These are phyloP conservation scores for Pinus tabuliformis DNA, from an alignment of 75 land plant genomes.

Conservation along the genomic window DNA sequence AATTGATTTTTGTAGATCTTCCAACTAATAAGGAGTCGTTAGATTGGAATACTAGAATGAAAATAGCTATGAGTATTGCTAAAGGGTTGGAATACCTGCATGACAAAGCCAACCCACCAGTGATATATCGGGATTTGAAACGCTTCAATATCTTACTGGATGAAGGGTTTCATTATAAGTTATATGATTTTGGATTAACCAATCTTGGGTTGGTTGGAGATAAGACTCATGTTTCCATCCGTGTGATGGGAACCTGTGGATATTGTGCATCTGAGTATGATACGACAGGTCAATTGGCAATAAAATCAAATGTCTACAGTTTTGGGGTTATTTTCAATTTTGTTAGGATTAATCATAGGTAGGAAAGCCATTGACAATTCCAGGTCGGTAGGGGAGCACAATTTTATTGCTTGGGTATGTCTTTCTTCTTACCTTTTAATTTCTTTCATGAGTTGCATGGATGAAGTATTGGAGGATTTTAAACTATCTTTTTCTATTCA, in stretches of 20 bases:
- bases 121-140: slow-evolving; percentile 44
- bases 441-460: background rate
- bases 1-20: slow-evolving; percentile 27
- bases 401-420: slow-evolving; percentile 47
- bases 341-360: slow-evolving; percentile 44
- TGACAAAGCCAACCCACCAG: slow-evolving; percentile 54
- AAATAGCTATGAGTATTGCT: slow-evolving; percentile 45
- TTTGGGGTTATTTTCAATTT: slow-evolving; percentile 41
- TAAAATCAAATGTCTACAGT: slow-evolving; percentile 49
- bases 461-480: background rate
- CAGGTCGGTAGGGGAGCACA: slow-evolving; percentile 44
- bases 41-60: slow-evolving; percentile 51
- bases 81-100: slow-evolving; percentile 48
- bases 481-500: too few relatives aligned
- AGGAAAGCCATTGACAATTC: slow-evolving; percentile 49
- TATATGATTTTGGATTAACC: slow-evolving; percentile 50
- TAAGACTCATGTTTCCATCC: slow-evolving; percentile 47
- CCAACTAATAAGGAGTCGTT: slow-evolving; percentile 27
- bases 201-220: slow-evolving; percentile 50
- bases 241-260: slow-evolving; percentile 54
- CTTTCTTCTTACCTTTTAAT: background rate
- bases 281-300: slow-evolving; percentile 46
- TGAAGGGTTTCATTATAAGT: slow-evolving; percentile 36
- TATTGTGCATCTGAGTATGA: slow-evolving; percentile 57
- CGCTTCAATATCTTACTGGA: slow-evolving; percentile 42